Percentiles rank a stretch among this genome's conserved stretches.
Evolutionary conservation across 139 green algal species (phyloP).

Genomic region (Spirogloea muscicola): DNA sequence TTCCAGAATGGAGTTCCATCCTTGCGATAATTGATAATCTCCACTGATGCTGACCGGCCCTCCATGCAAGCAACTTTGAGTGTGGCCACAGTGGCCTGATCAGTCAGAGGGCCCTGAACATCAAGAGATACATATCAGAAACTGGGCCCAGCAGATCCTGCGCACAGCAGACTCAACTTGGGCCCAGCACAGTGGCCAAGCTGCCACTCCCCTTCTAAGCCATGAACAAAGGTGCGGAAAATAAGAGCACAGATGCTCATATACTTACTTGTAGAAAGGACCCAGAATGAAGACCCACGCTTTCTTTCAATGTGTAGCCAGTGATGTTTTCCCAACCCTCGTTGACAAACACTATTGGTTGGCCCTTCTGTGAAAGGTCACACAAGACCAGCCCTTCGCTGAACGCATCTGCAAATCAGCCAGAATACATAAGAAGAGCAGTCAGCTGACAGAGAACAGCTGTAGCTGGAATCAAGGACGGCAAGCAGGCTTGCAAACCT

Average conservation of each 20-base stretch:
- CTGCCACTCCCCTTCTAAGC: no score
- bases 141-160: no score
- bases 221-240: no score
- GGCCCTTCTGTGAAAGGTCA: conserved; percentile 55
- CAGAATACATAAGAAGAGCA: not conserved
- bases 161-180: no score
- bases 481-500: no score
- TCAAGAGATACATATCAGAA: no score
- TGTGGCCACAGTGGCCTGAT: no score
- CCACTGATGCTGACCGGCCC: conserved; percentile 51
- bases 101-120: no score
- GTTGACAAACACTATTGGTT: conserved; percentile 74
- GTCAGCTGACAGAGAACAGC: not conserved
- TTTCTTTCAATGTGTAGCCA: conserved; percentile 40
- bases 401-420: conserved; percentile 55
- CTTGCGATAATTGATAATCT: conserved; percentile 87
- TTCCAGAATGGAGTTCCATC: conserved; percentile 85
- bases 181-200: no score
- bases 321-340: conserved; percentile 65
- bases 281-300: conserved; percentile 16
- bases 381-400: conserved; percentile 74
- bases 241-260: no score
- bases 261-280: conserved; percentile 21
- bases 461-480: no score
- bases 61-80: not conserved